Conservation (phyloP, 306 rosid species). For the Pterocarpus santalinus region DNA sequence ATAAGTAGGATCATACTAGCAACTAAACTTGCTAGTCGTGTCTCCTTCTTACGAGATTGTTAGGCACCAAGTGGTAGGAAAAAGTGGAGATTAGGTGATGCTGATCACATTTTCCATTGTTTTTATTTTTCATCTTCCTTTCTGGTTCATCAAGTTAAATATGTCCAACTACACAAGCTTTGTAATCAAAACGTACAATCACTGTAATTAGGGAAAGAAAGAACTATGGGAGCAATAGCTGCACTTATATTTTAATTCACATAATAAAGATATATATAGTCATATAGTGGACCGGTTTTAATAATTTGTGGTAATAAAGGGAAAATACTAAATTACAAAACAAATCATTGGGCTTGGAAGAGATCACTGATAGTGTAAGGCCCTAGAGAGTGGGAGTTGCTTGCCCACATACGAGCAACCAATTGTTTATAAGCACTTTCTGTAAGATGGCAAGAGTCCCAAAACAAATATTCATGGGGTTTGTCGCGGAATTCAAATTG, state of each 20-base stretch:
- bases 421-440: conserved; percentile 69
- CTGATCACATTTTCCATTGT: too few relatives aligned
- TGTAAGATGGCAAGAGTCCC: conserved; percentile 91
- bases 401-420: conserved; percentile 70
- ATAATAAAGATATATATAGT: background rate
- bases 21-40: too few relatives aligned
- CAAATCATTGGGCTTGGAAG: conserved; percentile 52
- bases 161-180: too few relatives aligned
- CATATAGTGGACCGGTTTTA: background rate
- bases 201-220: background rate
- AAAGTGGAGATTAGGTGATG: too few relatives aligned
- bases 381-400: conserved; percentile 38
- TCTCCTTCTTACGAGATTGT: too few relatives aligned
- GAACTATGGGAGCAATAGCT: background rate
- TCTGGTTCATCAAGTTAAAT: too few relatives aligned
- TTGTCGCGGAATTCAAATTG: conserved; percentile 67
- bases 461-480: conserved; percentile 66
- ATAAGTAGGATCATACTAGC: too few relatives aligned
- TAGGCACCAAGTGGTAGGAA: too few relatives aligned
- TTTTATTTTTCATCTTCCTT: too few relatives aligned
- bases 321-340: background rate
- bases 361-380: conserved; percentile 61
- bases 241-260: background rate
- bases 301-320: background rate
- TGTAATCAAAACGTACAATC: background rate